These are phyloP conservation scores for Mortierella sp. DNA, from an alignment of 371 early-diverging fungal genomes.

Conservation along the genomic window DNA sequence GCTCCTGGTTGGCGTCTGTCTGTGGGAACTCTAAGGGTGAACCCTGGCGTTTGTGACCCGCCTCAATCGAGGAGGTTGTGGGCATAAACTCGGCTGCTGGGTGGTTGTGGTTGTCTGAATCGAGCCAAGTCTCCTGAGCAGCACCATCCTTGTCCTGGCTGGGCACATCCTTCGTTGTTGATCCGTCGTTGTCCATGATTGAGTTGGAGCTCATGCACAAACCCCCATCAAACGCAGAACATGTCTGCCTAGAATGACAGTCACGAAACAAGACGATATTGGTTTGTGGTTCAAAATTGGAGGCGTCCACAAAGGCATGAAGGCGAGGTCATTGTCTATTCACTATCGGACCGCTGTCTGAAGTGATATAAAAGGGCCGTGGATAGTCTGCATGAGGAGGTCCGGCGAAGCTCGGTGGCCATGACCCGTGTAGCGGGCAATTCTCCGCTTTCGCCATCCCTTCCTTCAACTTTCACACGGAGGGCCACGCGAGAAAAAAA, in stretches of 20 bases:
- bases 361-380: background rate
- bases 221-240: background rate
- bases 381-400: background rate
- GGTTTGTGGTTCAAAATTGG: background rate
- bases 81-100: background rate
- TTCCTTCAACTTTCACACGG: background rate
- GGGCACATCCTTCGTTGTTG: background rate
- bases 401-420: background rate
- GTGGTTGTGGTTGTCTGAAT: background rate
- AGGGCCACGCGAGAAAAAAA: background rate
- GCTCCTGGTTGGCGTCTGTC: background rate
- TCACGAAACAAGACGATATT: too few species aligned
- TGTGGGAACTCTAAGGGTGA: background rate
- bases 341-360: too few species aligned
- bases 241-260: background rate
- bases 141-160: background rate
- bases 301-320: background rate
- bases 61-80: background rate
- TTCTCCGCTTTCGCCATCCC: background rate
- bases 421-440: background rate
- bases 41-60: background rate
- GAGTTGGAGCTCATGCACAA: background rate
- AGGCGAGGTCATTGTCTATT: too few species aligned
- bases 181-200: constrained; percentile 5
- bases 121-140: background rate